Base-by-base conservation (phyloP, 805 yeast genomes). In the Nematodospora valgi region DNA sequence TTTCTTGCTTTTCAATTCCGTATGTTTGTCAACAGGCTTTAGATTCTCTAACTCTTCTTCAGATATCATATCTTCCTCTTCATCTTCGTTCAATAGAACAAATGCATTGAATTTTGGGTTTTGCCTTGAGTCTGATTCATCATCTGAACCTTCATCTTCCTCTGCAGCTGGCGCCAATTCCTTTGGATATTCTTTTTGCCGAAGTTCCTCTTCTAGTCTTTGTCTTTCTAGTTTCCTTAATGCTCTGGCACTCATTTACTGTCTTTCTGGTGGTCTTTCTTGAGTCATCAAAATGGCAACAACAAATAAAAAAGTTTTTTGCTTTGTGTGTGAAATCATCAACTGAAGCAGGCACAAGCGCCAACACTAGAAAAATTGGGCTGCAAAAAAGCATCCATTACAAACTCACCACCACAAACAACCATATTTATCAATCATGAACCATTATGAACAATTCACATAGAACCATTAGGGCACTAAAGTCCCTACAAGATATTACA, bases 211-310 rank as follows among this genome's bases (percentile, higher is more conserved):
- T 23, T 47, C 52, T 14, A 44, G 38, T 36, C 46, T 44, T 34
- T 56, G 56, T 28, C 49, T 64, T 38, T 72, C 70, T 9, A 74
- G 50, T 36, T 64, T 59, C 41, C 66, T 66, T 30, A 74, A 53
- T 5, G 74, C 74, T 45, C 79, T 62, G 2, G 74, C 68, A 55
- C 78, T 72, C 80, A 74, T 74, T n/a, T n/a, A n/a, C n/a, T n/a
- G n/a, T n/a, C n/a, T n/a, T n/a, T n/a, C n/a, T n/a, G n/a, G n/a
- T n/a, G n/a, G n/a, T n/a, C n/a, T n/a, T n/a, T n/a, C n/a, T n/a
- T n/a, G n/a, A n/a, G n/a, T n/a, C n/a, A n/a, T n/a, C n/a, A n/a
- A n/a, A n/a, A n/a, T n/a, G n/a, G n/a, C n/a, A n/a, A n/a, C n/a
- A n/a, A n/a, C n/a, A n/a, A n/a, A n/a, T n/a, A n/a, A n/a, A n/a